Evolutionary conservation across 192 early-diverging fungal species (phyloP).

Genomic region (Gryganskiella cystojenkinii): DNA sequence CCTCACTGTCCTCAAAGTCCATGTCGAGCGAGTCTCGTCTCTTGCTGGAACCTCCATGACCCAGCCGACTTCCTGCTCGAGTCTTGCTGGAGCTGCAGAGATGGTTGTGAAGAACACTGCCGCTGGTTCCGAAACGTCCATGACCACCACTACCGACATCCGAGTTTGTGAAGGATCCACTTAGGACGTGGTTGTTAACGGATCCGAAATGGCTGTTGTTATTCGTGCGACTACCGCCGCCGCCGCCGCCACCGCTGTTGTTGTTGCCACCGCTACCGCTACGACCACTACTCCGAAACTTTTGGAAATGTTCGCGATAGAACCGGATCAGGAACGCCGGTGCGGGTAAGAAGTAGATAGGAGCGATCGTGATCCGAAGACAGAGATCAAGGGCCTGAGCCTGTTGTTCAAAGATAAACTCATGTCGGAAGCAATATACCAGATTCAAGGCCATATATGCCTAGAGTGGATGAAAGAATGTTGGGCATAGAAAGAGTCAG

Average conservation of each 20-base stretch:
- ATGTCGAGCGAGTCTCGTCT: neutral
- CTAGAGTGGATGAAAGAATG: neutral
- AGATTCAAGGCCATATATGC: constrained; percentile 11
- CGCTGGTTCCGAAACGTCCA: neutral
- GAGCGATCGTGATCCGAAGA: constrained; percentile 19
- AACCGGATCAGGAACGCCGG: constrained; percentile 23
- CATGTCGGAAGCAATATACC: neutral
- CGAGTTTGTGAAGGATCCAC: neutral
- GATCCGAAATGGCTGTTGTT: neutral
- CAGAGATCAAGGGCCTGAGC: constrained; percentile 45
- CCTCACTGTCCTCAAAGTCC: neutral
- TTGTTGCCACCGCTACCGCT: constrained; percentile 2
- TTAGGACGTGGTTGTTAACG: neutral
- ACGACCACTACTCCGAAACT: neutral
- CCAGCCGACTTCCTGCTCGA: neutral
- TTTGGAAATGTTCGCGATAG: constrained; percentile 27
- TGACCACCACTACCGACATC: neutral
- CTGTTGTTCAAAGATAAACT: constrained; percentile 11
- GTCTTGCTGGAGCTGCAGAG: neutral
- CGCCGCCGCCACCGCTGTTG: neutral
- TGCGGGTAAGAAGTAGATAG: constrained; percentile 36
- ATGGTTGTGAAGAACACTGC: neutral
- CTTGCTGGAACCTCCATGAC: neutral
- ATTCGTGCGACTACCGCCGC: neutral
- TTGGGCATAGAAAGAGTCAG: neutral